These are phyloP conservation scores for Ophiostoma ips DNA, from an alignment of 2,329 filamentous ascomycete species.

Conservation along the genomic window DNA sequence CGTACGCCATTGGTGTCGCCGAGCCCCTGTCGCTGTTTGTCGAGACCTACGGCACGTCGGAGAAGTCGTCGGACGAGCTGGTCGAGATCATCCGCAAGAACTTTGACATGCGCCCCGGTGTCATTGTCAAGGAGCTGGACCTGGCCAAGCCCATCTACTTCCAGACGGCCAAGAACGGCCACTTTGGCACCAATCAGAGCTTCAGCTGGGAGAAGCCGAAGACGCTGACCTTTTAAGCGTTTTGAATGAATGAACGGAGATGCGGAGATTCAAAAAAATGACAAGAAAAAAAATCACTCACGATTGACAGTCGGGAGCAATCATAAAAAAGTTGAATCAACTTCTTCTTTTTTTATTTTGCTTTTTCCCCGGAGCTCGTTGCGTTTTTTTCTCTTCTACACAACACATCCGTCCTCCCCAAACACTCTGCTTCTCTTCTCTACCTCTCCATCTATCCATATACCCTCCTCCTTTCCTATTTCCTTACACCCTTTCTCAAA, in stretches of 20 bases:
- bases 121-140: slow-evolving; percentile 95
- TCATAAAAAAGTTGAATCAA: neutral
- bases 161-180: slow-evolving; percentile 98
- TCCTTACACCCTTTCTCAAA: neutral
- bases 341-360: neutral
- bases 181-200: slow-evolving; percentile 92
- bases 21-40: slow-evolving; percentile 98
- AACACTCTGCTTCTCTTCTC: neutral
- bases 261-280: too few relatives aligned
- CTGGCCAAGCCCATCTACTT: slow-evolving; percentile 94
- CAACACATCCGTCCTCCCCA: neutral
- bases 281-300: too few relatives aligned
- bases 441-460: neutral
- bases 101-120: slow-evolving; percentile 96
- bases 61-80: slow-evolving; percentile 80
- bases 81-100: slow-evolving; percentile 89
- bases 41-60: slow-evolving; percentile 90
- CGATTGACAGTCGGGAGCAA: slow-evolving; percentile 2
- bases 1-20: slow-evolving; percentile 96
- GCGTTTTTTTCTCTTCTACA: neutral
- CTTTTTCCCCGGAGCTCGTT: neutral
- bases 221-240: slow-evolving; percentile 72
- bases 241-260: too few relatives aligned
- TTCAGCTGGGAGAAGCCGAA: slow-evolving; percentile 99
- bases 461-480: neutral